A percentile compares a stretch with the other conserved stretches of the same genome.
Conservation (phyloP, 2,329 filamentous ascomycete species). For the Fusarium devonianum region DNA sequence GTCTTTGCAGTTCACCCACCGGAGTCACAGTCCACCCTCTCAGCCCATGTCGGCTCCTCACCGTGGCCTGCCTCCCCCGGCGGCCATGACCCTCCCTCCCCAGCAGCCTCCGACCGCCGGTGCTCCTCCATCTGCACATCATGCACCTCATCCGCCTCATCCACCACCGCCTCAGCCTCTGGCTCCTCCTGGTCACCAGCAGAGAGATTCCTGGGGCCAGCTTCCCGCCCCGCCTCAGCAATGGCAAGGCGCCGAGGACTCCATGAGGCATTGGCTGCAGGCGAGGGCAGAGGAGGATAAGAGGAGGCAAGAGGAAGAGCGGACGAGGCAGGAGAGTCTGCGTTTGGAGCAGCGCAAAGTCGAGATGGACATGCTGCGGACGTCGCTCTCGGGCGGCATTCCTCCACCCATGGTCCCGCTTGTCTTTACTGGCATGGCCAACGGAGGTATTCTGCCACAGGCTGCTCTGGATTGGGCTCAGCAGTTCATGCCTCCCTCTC, state of each 20-base stretch:
- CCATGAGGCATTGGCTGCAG: conserved; percentile 74
- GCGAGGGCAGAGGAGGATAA: conserved; percentile 78
- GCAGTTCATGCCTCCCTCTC: conserved; percentile 65
- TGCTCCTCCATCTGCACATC: conserved; percentile 40
- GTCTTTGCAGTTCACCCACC: conserved; percentile 48
- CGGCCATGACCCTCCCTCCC: conserved; percentile 67
- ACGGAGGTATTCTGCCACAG: conserved; percentile 65
- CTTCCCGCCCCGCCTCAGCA: conserved; percentile 70
- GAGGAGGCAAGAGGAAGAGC: conserved; percentile 77
- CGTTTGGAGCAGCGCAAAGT: conserved; percentile 75
- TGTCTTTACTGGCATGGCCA: conserved; percentile 74
- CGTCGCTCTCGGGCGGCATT: conserved; percentile 73
- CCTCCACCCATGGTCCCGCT: conserved; percentile 77
- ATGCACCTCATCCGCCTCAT: conserved; percentile 43
- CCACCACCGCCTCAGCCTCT: conserved; percentile 42
- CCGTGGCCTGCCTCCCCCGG: conserved; percentile 73
- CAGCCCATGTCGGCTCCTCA: conserved; percentile 74
- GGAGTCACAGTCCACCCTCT: conserved; percentile 56
- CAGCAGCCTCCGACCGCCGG: conserved; percentile 48
- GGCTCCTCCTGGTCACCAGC: conserved; percentile 40
- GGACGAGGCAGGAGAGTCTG: conserved; percentile 67
- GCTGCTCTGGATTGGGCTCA: conserved; percentile 72
- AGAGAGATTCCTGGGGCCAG: conserved; percentile 56
- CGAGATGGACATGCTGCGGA: conserved; percentile 75
- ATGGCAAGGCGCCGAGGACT: conserved; percentile 73